Conservation (phyloP, 495 filamentous ascomycete genomes). For the Neurospora sp. region DNA sequence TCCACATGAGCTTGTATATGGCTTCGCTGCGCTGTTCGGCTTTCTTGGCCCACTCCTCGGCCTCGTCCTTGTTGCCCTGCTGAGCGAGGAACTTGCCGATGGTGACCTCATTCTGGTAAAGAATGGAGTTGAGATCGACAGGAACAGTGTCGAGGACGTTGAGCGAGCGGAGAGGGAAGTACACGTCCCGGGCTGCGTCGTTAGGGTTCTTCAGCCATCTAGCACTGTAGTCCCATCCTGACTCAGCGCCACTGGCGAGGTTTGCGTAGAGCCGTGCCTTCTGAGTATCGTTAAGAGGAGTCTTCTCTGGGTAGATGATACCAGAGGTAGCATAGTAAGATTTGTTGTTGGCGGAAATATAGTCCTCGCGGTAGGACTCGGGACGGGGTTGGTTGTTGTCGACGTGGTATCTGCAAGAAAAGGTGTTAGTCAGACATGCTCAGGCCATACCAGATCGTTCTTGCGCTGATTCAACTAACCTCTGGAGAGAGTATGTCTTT, state of each 20-base stretch:
- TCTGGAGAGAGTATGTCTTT: constrained; percentile 30
- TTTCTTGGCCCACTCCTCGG: constrained; percentile 19
- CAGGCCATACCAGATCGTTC: background rate
- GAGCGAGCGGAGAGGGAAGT: constrained; percentile 41
- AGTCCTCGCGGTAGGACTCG: constrained; percentile 41
- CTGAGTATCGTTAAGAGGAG: constrained; percentile 29
- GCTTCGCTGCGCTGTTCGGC: constrained; percentile 31
- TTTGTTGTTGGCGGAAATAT: constrained; percentile 33
- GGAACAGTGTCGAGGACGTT: constrained; percentile 29
- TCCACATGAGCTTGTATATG: constrained; percentile 41
- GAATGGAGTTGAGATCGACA: constrained; percentile 42
- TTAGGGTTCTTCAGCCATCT: constrained; percentile 31
- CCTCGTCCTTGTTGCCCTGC: constrained; percentile 21
- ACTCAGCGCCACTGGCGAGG: constrained; percentile 40
- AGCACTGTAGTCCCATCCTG: constrained; percentile 36
- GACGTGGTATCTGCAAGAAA: constrained; percentile 28
- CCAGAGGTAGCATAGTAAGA: constrained; percentile 36
- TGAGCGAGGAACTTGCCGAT: constrained; percentile 28
- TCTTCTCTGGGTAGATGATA: constrained; percentile 37
- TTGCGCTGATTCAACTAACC: constrained; percentile 14
- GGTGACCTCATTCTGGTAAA: constrained; percentile 37
- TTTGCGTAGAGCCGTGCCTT: constrained; percentile 32
- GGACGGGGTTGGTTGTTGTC: constrained; percentile 40
- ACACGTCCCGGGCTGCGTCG: constrained; percentile 36
- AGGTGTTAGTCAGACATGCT: background rate